Evolutionary conservation across 495 filamentous ascomycete species (phyloP).

Genomic region (Talaromyces thailandensis): DNA sequence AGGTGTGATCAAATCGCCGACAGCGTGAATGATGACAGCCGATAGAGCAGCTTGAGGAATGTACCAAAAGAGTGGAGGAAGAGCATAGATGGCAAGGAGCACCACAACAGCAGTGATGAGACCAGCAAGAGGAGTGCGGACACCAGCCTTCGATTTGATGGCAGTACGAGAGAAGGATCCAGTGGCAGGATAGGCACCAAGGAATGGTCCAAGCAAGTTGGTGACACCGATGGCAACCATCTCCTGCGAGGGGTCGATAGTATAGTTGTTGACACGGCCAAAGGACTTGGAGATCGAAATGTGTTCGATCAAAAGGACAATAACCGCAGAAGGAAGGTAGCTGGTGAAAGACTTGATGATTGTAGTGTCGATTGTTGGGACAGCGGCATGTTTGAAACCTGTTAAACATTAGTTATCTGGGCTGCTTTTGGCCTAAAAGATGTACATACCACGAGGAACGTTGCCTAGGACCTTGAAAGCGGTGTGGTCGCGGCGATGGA

Average conservation of each 20-base stretch:
- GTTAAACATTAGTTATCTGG: slow-evolving; percentile 5
- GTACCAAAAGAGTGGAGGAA: slow-evolving; percentile 89
- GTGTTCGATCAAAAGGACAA: slow-evolving; percentile 92
- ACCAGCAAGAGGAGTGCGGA: slow-evolving; percentile 87
- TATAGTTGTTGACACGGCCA: slow-evolving; percentile 93
- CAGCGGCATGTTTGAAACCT: slow-evolving; percentile 75
- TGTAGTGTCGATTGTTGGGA: slow-evolving; percentile 55
- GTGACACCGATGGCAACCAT: slow-evolving; percentile 90
- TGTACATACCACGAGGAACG: slow-evolving; percentile 61
- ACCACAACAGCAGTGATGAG: slow-evolving; percentile 85
- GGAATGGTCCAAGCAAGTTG: slow-evolving; percentile 87
- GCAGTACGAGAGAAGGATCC: slow-evolving; percentile 96
- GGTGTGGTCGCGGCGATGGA: slow-evolving; percentile 38
- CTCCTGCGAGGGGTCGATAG: slow-evolving; percentile 95
- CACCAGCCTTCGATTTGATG: slow-evolving; percentile 96
- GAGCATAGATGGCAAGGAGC: slow-evolving; percentile 87
- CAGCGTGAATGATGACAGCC: slow-evolving; percentile 95
- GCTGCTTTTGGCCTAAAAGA: background rate
- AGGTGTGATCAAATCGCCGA: slow-evolving; percentile 88
- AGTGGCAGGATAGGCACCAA: slow-evolving; percentile 89
- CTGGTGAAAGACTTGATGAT: slow-evolving; percentile 54
- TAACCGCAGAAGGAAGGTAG: slow-evolving; percentile 71
- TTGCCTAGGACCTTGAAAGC: slow-evolving; percentile 58
- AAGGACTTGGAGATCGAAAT: slow-evolving; percentile 99
- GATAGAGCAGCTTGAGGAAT: slow-evolving; percentile 82